These are phyloP conservation scores for Farysia itapuensis DNA, from an alignment of 1,284 basidiomycete genomes.

Conservation along the genomic window DNA sequence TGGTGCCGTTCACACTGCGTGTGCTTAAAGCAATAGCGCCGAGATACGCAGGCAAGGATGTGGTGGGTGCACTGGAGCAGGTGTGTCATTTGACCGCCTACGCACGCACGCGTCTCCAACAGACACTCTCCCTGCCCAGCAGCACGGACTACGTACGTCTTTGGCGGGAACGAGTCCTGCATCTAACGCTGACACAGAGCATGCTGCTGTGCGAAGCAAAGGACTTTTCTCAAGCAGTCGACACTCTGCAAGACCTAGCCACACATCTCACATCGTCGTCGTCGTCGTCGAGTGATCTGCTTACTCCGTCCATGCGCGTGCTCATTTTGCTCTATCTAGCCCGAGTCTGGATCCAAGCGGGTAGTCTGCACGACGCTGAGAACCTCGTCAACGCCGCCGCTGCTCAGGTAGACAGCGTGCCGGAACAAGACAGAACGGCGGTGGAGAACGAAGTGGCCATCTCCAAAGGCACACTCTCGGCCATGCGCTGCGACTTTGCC, in stretches of 20 bases:
- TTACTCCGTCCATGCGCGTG: too few relatives aligned
- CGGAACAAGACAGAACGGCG: too few relatives aligned
- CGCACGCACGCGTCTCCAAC: too few relatives aligned
- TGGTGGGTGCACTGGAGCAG: not conserved
- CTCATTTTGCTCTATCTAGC: not conserved
- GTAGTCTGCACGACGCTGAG: not conserved
- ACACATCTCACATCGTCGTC: slow-evolving; percentile 4
- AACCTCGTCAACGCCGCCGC: slow-evolving; percentile 4
- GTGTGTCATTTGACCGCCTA: too few relatives aligned
- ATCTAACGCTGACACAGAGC: not conserved
- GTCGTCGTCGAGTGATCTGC: not conserved
- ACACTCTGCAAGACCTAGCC: not conserved
- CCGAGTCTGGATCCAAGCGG: not conserved
- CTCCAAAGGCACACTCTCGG: too few relatives aligned
- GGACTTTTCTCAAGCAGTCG: not conserved
- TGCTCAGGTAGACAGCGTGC: too few relatives aligned
- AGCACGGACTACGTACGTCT: not conserved
- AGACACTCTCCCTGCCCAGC: not conserved
- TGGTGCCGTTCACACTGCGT: too few relatives aligned
- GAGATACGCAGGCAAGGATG: not conserved
- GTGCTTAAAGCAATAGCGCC: not conserved
- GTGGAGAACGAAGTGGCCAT: too few relatives aligned
- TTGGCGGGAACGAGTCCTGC: not conserved
- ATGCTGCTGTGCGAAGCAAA: not conserved
- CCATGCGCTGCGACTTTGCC: slow-evolving; percentile 8